Conservation (phyloP, 805 yeast species). For the Saturnispora sanitii region DNA sequence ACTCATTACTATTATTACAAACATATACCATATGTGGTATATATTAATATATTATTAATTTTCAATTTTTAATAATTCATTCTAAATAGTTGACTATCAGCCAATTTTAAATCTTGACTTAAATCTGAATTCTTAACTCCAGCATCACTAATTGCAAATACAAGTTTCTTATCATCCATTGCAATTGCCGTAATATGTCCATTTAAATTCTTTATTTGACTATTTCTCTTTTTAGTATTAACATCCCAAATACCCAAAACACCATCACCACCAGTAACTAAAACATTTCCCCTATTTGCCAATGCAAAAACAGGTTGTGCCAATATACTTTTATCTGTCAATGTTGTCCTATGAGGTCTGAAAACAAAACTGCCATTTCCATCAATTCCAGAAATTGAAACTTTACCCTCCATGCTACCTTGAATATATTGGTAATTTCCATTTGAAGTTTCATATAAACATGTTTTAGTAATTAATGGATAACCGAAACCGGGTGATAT, state of each 20-base stretch:
- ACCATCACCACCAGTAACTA: slow-evolving; percentile 17
- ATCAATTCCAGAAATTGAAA: slow-evolving; percentile 51
- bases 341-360: slow-evolving; percentile 57
- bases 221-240: slow-evolving; percentile 15
- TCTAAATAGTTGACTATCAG: slow-evolving; percentile 2
- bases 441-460: not conserved
- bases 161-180: not conserved
- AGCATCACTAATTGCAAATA: slow-evolving; percentile 7
- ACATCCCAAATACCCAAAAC: slow-evolving; percentile 27
- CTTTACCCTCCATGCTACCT: slow-evolving; percentile 75
- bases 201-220: slow-evolving; percentile 4
- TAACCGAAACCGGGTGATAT: slow-evolving; percentile 7
- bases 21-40: no score
- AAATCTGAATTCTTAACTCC: slow-evolving; percentile 7
- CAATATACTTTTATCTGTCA: slow-evolving; percentile 17
- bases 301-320: slow-evolving; percentile 17
- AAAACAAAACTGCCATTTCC: slow-evolving; percentile 50
- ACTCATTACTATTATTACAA: no score
- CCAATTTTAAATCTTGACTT: slow-evolving; percentile 4
- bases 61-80: not conserved
- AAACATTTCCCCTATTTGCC: slow-evolving; percentile 1
- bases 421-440: slow-evolving; percentile 30
- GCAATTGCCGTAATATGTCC: slow-evolving; percentile 6
- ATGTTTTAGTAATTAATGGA: slow-evolving; percentile 4
- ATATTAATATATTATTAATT: no score